phyloP scores from a whole-genome alignment of 2,329 filamentous ascomycete species.

The Stenocarpella maydis region DNA sequence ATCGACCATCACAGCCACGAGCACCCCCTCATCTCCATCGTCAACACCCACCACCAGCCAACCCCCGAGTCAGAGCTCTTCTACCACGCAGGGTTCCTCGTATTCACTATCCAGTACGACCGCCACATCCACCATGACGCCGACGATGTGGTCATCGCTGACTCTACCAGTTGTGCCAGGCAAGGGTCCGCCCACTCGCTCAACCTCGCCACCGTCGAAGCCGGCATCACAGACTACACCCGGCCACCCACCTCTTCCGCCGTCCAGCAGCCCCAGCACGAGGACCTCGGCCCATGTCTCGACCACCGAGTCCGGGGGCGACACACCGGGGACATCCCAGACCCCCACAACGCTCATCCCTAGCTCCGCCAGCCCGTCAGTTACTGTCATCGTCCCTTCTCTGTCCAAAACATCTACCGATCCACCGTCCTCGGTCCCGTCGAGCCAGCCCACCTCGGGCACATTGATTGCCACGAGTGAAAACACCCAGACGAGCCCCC shows the following conservation, averaged over 20 bases:
- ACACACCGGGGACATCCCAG: background rate
- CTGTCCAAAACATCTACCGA: background rate
- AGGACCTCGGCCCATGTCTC: background rate
- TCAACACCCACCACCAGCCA: background rate
- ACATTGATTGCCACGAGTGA: background rate
- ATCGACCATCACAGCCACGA: background rate
- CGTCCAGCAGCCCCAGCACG: background rate
- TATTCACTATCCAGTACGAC: background rate
- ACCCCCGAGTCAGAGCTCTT: background rate
- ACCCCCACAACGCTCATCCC: background rate
- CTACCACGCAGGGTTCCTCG: background rate
- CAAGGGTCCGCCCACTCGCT: background rate
- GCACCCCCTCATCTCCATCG: background rate
- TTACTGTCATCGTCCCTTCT: background rate
- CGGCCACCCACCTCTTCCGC: background rate
- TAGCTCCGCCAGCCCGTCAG: background rate
- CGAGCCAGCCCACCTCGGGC: background rate
- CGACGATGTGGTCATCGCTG: background rate
- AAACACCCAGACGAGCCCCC: too few species aligned
- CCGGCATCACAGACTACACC: background rate
- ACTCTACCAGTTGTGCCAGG: background rate
- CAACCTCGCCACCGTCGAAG: background rate
- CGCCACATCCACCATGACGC: background rate
- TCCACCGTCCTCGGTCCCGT: background rate
- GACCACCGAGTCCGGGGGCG: background rate